Evolutionary conservation across 805 yeast species (phyloP).

Genomic region (Candida alai): DNA sequence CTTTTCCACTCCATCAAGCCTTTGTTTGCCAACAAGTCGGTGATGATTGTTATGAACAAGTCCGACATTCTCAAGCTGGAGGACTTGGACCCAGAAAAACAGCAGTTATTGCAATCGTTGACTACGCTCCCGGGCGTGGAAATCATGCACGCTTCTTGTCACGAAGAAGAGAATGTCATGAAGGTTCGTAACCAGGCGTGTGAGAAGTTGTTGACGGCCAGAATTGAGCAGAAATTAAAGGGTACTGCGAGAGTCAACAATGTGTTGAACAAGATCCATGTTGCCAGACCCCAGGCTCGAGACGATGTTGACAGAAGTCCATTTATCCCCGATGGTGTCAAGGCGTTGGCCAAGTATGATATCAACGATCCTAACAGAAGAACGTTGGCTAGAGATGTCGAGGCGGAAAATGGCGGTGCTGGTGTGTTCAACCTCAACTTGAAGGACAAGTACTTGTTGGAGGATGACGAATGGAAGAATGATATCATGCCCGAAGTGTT

Average conservation of each 20-base stretch:
- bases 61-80: constrained; percentile 84
- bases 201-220: constrained; percentile 89
- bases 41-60: constrained; percentile 92
- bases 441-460: constrained; percentile 87
- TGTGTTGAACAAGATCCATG: constrained; percentile 93
- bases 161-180: constrained; percentile 92
- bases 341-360: constrained; percentile 62
- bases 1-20: constrained; percentile 96
- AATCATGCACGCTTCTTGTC: constrained; percentile 89
- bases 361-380: constrained; percentile 78
- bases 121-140: constrained; percentile 76
- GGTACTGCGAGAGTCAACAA: constrained; percentile 84
- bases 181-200: constrained; percentile 95
- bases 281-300: constrained; percentile 83
- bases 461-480: constrained; percentile 96
- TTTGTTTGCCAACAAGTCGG: constrained; percentile 93
- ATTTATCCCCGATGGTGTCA: constrained; percentile 75
- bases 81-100: constrained; percentile 75
- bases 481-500: constrained; percentile 96
- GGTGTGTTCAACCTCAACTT: constrained; percentile 95
- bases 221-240: constrained; percentile 95
- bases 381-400: constrained; percentile 80
- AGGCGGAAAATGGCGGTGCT: constrained; percentile 96
- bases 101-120: constrained; percentile 64
- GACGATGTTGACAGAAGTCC: constrained; percentile 82